These are phyloP conservation scores for Pyronema domesticum DNA, from an alignment of 495 filamentous ascomycete genomes.

Conservation along the genomic window DNA sequence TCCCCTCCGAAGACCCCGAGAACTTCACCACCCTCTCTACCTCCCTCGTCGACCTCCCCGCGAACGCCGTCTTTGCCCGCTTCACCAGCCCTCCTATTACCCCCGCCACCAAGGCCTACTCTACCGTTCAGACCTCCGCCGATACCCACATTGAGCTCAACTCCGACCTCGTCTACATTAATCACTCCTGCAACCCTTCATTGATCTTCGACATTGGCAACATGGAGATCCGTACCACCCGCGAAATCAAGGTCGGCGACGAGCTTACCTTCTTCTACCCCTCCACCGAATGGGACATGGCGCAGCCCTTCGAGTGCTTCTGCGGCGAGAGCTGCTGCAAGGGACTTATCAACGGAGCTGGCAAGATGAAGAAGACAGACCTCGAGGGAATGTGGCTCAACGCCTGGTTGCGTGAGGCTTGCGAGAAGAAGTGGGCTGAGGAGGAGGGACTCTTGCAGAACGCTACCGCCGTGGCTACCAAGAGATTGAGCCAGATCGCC, in stretches of 20 bases:
- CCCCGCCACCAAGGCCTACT: conserved; percentile 37
- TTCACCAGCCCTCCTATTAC: conserved; percentile 38
- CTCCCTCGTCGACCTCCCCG: conserved; percentile 42
- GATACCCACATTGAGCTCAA: conserved; percentile 54
- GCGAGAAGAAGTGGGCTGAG: conserved; percentile 25
- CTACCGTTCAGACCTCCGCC: conserved; percentile 46
- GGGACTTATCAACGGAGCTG: conserved; percentile 37
- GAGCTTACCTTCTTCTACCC: conserved; percentile 67
- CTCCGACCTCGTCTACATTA: conserved; percentile 56
- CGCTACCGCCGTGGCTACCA: not conserved
- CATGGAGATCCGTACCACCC: conserved; percentile 43
- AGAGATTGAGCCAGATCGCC: not conserved
- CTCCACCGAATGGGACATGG: conserved; percentile 59
- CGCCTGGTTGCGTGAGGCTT: conserved; percentile 35
- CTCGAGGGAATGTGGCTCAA: conserved; percentile 37
- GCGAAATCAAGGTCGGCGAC: conserved; percentile 35
- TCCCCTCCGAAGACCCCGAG: conserved; percentile 27
- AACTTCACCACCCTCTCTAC: conserved; percentile 44
- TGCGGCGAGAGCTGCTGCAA: conserved; percentile 38
- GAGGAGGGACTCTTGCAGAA: not conserved
- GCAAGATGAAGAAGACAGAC: conserved; percentile 31
- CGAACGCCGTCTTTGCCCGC: conserved; percentile 42
- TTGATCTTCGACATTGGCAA: conserved; percentile 52
- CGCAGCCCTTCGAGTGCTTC: conserved; percentile 49
- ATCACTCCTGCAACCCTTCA: conserved; percentile 53